phyloP scores from a whole-genome alignment of 1,284 basidiomycete genomes.

The Ceratorhiza oryzae-sativae region DNA sequence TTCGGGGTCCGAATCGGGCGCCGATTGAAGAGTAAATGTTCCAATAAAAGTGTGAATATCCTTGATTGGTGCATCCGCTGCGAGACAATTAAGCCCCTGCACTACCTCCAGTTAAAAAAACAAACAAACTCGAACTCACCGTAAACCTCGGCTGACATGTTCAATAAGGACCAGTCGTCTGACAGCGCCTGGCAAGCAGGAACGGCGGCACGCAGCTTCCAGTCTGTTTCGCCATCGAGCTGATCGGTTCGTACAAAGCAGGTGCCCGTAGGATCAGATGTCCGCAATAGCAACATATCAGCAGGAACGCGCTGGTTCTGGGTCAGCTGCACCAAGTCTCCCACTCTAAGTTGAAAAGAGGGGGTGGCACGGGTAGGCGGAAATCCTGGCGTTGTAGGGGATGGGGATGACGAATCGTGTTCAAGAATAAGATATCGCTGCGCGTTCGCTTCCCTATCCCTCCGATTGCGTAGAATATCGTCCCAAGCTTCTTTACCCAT shows the following conservation, averaged over 20 bases:
- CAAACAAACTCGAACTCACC: too few species aligned
- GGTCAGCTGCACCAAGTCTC: slow-evolving; percentile 90
- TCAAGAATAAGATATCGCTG: slow-evolving; percentile 87
- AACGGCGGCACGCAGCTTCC: slow-evolving; percentile 95
- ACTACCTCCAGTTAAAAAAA: background rate
- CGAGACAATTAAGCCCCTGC: slow-evolving; percentile 5
- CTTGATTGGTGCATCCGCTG: slow-evolving; percentile 93
- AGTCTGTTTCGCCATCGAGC: slow-evolving; percentile 98
- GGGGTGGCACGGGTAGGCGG: slow-evolving; percentile 78
- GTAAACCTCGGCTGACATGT: slow-evolving; percentile 84
- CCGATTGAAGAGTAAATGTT: slow-evolving; percentile 77
- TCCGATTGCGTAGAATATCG: slow-evolving; percentile 90
- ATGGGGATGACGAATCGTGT: slow-evolving; percentile 51
- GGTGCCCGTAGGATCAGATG: slow-evolving; percentile 85
- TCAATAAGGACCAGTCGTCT: slow-evolving; percentile 69
- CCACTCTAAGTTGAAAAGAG: slow-evolving; percentile 88
- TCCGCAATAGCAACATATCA: slow-evolving; percentile 89
- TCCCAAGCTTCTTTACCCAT: slow-evolving; percentile 99
- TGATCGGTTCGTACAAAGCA: slow-evolving; percentile 99
- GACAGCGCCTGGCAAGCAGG: slow-evolving; percentile 80
- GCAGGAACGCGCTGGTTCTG: slow-evolving; percentile 98
- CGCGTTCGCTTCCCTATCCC: slow-evolving; percentile 95
- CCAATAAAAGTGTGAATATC: slow-evolving; percentile 97
- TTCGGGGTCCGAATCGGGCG: slow-evolving; percentile 46
- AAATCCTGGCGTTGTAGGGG: slow-evolving; percentile 45